These are phyloP conservation scores for Verruconis gallopava DNA, from an alignment of 2,329 filamentous ascomycete species.

Conservation along the genomic window DNA sequence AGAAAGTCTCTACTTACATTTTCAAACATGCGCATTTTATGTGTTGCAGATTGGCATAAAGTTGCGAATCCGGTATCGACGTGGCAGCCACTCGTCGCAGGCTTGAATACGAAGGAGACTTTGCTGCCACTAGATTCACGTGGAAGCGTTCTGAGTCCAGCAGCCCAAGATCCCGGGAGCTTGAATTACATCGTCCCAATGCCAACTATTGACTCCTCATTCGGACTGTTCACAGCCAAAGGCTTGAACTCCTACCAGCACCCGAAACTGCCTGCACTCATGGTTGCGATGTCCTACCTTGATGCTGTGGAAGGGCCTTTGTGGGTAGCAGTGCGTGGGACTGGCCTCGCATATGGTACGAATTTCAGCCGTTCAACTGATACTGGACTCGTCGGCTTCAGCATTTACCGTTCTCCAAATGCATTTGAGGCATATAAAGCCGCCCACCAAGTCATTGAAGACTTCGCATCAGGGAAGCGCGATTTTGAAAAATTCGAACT, in stretches of 20 bases:
- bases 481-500: conserved; percentile 70
- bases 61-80: conserved; percentile 62
- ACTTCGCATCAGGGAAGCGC: conserved; percentile 57
- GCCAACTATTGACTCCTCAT: conserved; percentile 85
- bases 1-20: conserved; percentile 66
- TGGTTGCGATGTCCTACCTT: conserved; percentile 83
- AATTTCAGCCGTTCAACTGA: conserved; percentile 67
- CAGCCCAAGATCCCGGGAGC: conserved; percentile 62
- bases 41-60: conserved; percentile 67
- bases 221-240: conserved; percentile 59
- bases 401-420: conserved; percentile 82
- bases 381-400: conserved; percentile 68
- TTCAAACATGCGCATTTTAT: conserved; percentile 72
- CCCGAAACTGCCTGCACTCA: conserved; percentile 64
- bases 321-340: conserved; percentile 86
- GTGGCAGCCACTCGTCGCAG: conserved; percentile 54
- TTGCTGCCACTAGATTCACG: conserved; percentile 57
- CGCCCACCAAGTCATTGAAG: conserved; percentile 59
- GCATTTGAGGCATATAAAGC: conserved; percentile 74
- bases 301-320: conserved; percentile 88
- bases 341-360: conserved; percentile 82
- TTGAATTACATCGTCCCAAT: conserved; percentile 75
- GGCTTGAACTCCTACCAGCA: conserved; percentile 67
- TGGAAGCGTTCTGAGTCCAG: conserved; percentile 56
- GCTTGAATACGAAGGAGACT: conserved; percentile 38